Conservation (phyloP, 192 early-diverging fungal genomes). For the Linnemannia schmuckeri region DNA sequence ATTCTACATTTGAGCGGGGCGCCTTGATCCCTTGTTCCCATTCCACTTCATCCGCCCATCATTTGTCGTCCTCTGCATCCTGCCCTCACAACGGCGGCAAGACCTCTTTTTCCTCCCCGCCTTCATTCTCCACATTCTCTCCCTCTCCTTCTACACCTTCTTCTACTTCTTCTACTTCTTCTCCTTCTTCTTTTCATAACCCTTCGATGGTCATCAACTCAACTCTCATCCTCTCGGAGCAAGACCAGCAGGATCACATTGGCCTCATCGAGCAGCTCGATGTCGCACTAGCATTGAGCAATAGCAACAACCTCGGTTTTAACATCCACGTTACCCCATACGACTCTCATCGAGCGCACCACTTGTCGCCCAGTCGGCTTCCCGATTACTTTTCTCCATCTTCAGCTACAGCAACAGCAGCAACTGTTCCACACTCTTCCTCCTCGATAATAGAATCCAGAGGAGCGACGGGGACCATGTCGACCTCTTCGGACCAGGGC, state of each 20-base stretch:
- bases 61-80: background rate
- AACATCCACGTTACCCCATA: background rate
- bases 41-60: background rate
- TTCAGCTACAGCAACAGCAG: background rate
- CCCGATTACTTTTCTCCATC: background rate
- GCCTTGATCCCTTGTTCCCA: constrained; percentile 8
- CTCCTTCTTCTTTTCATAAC: background rate
- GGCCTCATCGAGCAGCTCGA: constrained; percentile 5
- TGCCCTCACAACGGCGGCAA: background rate
- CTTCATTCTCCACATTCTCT: no score
- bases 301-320: background rate
- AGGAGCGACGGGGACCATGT: background rate
- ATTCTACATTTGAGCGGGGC: constrained; percentile 6
- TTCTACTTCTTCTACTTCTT: background rate
- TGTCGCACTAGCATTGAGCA: background rate
- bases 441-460: background rate
- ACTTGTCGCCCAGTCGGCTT: background rate
- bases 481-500: constrained; percentile 2
- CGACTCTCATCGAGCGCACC: background rate
- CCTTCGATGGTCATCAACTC: constrained; percentile 5
- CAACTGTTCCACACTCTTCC: background rate
- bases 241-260: background rate
- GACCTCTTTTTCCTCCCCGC: background rate
- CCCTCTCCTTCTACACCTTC: background rate
- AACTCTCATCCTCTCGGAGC: background rate